These are phyloP conservation scores for Vanrija humicola DNA, from an alignment of 1,284 basidiomycete genomes.

Conservation along the genomic window DNA sequence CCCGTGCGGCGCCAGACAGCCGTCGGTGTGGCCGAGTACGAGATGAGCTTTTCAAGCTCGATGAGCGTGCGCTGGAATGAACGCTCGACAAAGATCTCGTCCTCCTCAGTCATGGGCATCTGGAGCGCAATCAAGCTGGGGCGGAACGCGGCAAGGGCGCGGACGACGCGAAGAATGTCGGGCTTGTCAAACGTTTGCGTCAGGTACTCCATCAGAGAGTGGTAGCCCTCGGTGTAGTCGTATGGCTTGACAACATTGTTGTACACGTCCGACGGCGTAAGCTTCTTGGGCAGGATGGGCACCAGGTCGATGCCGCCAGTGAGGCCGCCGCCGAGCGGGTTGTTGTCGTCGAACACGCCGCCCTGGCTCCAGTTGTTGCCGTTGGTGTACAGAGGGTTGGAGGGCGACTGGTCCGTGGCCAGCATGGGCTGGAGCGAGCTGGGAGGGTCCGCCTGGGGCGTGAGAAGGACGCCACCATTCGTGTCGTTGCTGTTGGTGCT, in stretches of 20 bases:
- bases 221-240: conserved; percentile 90
- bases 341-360: not conserved
- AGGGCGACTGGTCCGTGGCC: conserved; percentile 3
- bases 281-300: conserved; percentile 10
- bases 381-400: conserved; percentile 1
- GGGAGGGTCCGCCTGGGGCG: conserved; percentile 1
- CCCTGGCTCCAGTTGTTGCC: conserved; percentile 1
- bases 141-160: conserved; percentile 88
- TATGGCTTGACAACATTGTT: conserved; percentile 17
- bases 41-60: conserved; percentile 94
- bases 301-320: not conserved
- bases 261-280: conserved; percentile 19
- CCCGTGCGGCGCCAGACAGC: conserved; percentile 98
- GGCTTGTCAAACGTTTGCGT: conserved; percentile 90
- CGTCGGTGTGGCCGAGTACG: conserved; percentile 96
- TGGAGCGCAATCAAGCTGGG: conserved; percentile 94
- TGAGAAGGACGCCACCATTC: conserved; percentile 2
- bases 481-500: not conserved
- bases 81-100: conserved; percentile 91
- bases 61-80: conserved; percentile 91
- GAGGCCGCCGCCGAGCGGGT: not conserved
- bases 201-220: conserved; percentile 88
- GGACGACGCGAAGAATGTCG: conserved; percentile 88
- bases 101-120: conserved; percentile 86
- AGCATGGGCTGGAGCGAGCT: conserved; percentile 4